Percentiles rank a stretch among this genome's conserved stretches.
Conservation (phyloP, 371 early-diverging fungal genomes). For the Mortierella polycephala region DNA sequence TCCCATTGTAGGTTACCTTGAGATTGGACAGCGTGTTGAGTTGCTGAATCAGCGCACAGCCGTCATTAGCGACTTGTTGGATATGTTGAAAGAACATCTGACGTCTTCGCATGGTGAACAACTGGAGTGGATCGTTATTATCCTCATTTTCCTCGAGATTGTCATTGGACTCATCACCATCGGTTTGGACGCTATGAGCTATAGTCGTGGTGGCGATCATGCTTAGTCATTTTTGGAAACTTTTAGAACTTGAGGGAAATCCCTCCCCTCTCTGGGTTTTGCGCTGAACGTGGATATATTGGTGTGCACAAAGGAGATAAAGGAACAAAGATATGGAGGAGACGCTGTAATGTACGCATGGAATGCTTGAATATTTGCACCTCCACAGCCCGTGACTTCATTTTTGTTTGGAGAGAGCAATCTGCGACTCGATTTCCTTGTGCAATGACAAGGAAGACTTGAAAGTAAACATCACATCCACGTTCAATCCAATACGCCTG, state of each 20-base stretch:
- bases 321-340: no score
- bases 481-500: no score
- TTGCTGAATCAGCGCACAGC: constrained; percentile 69
- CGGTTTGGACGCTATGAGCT: constrained; percentile 74
- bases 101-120: constrained; percentile 81
- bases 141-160: constrained; percentile 84
- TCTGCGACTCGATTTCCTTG: no score
- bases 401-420: no score
- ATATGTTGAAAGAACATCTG: constrained; percentile 87
- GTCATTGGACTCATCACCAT: constrained; percentile 84
- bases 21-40: constrained; percentile 74
- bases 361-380: no score
- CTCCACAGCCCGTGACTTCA: no score
- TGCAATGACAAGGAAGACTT: no score
- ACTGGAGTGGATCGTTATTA: constrained; percentile 87
- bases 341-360: no score
- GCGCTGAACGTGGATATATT: not conserved
- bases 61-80: constrained; percentile 78
- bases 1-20: constrained; percentile 68
- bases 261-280: no score
- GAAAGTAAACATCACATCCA: no score
- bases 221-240: not conserved
- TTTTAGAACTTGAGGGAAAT: not conserved
- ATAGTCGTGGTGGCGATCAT: constrained; percentile 38
- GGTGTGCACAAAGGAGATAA: not conserved